A percentile compares a stretch with the other conserved stretches of the same genome.
Conservation (phyloP, 176 grass and related monocot species). For the Avena insularis region DNA sequence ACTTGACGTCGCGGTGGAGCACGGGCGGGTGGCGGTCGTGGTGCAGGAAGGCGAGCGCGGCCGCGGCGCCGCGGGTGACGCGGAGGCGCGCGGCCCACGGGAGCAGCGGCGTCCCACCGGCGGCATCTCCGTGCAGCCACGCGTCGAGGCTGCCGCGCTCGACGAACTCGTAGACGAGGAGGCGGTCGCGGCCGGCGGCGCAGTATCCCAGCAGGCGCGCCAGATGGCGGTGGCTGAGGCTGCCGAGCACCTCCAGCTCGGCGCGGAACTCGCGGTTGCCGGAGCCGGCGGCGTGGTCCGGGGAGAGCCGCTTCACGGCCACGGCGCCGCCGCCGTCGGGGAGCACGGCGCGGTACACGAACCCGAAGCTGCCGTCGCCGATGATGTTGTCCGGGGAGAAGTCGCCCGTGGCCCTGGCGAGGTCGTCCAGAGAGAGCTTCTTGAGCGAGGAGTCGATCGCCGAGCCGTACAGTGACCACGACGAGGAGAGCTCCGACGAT, state of each 20-base stretch:
- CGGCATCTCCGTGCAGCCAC: conserved; percentile 61
- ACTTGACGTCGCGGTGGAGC: conserved; percentile 88
- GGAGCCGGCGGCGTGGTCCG: conserved; percentile 53
- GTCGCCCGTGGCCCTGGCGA: conserved; percentile 60
- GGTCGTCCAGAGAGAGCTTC: conserved; percentile 66
- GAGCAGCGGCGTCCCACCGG: conserved; percentile 1
- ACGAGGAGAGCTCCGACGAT: not conserved
- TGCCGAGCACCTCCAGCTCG: conserved; percentile 81
- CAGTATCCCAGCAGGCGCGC: conserved; percentile 80
- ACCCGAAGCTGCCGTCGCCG: conserved; percentile 91
- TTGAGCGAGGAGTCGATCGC: conserved; percentile 47
- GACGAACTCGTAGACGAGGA: conserved; percentile 93
- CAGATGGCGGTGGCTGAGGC: conserved; percentile 75
- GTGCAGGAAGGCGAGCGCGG: conserved; percentile 82
- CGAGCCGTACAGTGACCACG: conserved; percentile 38
- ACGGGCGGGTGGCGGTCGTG: conserved; percentile 63
- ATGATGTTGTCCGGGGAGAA: conserved; percentile 85
- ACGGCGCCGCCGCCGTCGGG: conserved; percentile 52
- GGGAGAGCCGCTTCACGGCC: conserved; percentile 72
- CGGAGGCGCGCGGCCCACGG: conserved; percentile 58
- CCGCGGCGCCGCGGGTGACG: conserved; percentile 59
- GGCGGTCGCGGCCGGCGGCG: conserved; percentile 61
- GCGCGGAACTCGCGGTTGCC: conserved; percentile 86
- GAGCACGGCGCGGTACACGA: conserved; percentile 86
- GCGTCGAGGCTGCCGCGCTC: conserved; percentile 77